phyloP scores from a whole-genome alignment of 2,329 filamentous ascomycete genomes.

The Fusarium guadeloupense region DNA sequence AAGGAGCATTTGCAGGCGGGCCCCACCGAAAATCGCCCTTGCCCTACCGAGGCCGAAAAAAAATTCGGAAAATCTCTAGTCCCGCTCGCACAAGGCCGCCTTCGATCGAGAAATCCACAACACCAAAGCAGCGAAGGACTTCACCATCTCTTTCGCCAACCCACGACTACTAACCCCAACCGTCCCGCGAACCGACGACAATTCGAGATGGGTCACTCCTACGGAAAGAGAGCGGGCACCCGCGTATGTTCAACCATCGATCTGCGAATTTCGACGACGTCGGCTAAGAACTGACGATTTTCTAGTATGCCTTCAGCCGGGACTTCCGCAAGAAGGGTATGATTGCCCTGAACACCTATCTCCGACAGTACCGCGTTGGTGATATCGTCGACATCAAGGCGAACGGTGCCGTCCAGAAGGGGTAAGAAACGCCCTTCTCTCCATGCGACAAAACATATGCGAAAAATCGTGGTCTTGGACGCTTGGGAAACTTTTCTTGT shows the following conservation, averaged over 20 bases:
- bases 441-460: conserved; percentile 26
- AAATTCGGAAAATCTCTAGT: conserved; percentile 51
- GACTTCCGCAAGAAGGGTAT: conserved; percentile 95
- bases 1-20: background rate
- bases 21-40: conserved; percentile 40
- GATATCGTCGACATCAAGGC: conserved; percentile 99
- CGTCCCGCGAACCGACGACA: conserved; percentile 52
- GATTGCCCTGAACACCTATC: conserved; percentile 93
- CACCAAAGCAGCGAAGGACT: conserved; percentile 46
- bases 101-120: conserved; percentile 50
- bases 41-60: conserved; percentile 49
- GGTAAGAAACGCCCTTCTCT: conserved; percentile 67
- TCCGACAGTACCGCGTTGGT: conserved; percentile 94
- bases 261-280: conserved; percentile 25
- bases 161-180: conserved; percentile 56
- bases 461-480: conserved; percentile 25
- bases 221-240: conserved; percentile 87
- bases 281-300: conserved; percentile 45
- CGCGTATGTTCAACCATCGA: conserved; percentile 67
- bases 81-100: conserved; percentile 50
- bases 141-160: conserved; percentile 50
- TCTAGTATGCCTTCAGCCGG: conserved; percentile 88
- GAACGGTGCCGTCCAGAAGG: conserved; percentile 98
- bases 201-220: conserved; percentile 84
- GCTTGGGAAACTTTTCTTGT: conserved; percentile 15